Percentiles rank a stretch among this genome's conserved stretches.
These are phyloP conservation scores for Imleria badia DNA, from an alignment of 768 basidiomycete species.

Conservation along the genomic window DNA sequence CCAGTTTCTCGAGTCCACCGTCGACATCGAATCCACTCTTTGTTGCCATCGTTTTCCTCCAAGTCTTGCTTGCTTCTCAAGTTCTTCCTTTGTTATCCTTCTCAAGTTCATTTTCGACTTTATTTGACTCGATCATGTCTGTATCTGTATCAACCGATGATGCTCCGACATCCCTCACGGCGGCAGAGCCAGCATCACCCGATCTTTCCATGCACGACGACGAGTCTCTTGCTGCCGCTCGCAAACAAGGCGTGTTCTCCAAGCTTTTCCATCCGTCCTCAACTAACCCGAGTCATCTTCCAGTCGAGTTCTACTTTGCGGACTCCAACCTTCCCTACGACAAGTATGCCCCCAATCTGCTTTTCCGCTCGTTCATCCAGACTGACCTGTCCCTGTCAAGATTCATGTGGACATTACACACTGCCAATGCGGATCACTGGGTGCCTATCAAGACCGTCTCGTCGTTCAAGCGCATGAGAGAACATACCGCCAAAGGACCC, in stretches of 20 bases:
- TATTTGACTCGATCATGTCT: conserved; percentile 23
- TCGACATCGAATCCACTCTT: too few relatives aligned
- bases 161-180: not conserved
- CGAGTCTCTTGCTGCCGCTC: conserved; percentile 47
- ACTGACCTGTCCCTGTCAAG: conserved; percentile 35
- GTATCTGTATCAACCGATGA: conserved; percentile 6
- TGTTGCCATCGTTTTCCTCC: too few relatives aligned
- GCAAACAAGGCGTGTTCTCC: conserved; percentile 50
- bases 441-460: conserved; percentile 82
- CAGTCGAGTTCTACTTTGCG: conserved; percentile 96
- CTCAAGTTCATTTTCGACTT: not conserved
- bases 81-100: too few relatives aligned
- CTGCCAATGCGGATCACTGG: conserved; percentile 83
- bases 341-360: conserved; percentile 46
- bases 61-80: not conserved
- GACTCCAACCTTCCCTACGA: conserved; percentile 95
- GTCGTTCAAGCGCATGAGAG: conserved; percentile 95
- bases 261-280: not conserved
- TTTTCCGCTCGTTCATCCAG: not conserved
- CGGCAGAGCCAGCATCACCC: conserved; percentile 7
- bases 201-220: conserved; percentile 32
- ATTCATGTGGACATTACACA: conserved; percentile 94
- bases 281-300: not conserved
- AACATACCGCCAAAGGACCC: conserved; percentile 56
- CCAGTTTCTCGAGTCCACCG: too few relatives aligned